phyloP scores from a whole-genome alignment of 805 yeast genomes.

The Candida suzukii region DNA sequence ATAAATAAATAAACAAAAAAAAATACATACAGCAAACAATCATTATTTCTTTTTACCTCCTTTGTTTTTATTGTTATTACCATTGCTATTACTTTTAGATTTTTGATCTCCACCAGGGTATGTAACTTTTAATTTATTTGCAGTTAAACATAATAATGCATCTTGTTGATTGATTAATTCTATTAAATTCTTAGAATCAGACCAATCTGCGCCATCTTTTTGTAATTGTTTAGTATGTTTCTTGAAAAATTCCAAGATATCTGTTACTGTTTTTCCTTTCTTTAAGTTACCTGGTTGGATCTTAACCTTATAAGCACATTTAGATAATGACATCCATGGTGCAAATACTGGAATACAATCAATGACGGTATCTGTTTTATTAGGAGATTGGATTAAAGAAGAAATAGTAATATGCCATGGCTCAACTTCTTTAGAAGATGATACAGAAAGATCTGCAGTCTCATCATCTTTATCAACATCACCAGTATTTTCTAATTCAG shows the following conservation, averaged over 20 bases:
- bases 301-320: conserved; percentile 76
- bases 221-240: conserved; percentile 21
- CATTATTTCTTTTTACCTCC: conserved; percentile 14
- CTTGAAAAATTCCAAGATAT: conserved; percentile 52
- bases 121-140: conserved; percentile 60
- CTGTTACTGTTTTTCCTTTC: conserved; percentile 80
- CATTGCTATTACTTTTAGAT: conserved; percentile 13
- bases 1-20: not conserved
- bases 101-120: conserved; percentile 41
- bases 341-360: conserved; percentile 84
- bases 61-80: conserved; percentile 4
- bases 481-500: conserved; percentile 17
- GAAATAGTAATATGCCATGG: conserved; percentile 18
- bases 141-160: conserved; percentile 58
- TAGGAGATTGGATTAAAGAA: conserved; percentile 35
- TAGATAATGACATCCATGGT: conserved; percentile 79
- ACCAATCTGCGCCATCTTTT: conserved; percentile 53
- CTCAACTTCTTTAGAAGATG: conserved; percentile 24
- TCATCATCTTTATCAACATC: conserved; percentile 11
- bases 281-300: conserved; percentile 74
- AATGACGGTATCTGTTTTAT: conserved; percentile 41
- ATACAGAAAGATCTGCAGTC: not conserved
- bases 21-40: not conserved
- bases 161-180: conserved; percentile 57
- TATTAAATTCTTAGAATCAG: conserved; percentile 51